Base-by-base conservation (phyloP, 1,139 yeast genomes). In the Taphrina betulina region DNA sequence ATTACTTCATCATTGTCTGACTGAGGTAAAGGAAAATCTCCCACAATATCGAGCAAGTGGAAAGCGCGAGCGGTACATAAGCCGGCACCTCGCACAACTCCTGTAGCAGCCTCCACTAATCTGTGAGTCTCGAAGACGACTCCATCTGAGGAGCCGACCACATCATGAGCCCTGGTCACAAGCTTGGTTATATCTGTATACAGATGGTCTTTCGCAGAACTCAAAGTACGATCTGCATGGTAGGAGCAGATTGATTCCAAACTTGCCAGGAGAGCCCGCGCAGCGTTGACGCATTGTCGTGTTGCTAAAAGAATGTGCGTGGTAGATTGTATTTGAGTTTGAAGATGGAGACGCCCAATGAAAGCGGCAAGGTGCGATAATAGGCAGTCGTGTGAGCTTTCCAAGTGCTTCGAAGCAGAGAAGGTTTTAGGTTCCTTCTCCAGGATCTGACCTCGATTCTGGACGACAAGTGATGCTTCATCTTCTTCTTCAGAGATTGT, bases 351-450 rank as follows among this genome's bases (percentile, higher is more conserved):
- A n/a, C 53, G 63, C 51, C 69, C 71, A 29, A 71, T 63, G 59
- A 71, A 72, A 16, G 68, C 64, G 14, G 89, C 86, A 63, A 89
- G 75, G 65, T 88, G 88, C 1, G 82, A 77, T 61, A 81, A 79
- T 35, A 89, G 70, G 1, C 87, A 77, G 17, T 82, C 81, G 64
- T 84, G 80, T 46, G 89, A 81, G 69, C 88, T 95, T 29, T 82
- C 80, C 23, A 90, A 75, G 60, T 95, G 77, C 58, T 76, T 79
- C 58, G 79, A 75, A 1, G 95, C 94, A 60, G 75, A 72, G 0
- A 95, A 95, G 0, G 94, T 40, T 12, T 16, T 10, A 7, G 22
- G 19, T 4, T 28, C 23, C 41, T 16, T 19, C 24, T 5, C 22
- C 16, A 3, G 24, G 16, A 10, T 33, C 23, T 20, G 53, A 17